Evolutionary conservation across 495 filamentous ascomycete genomes (phyloP).

Genomic region (Penicillium chermesinum): DNA sequence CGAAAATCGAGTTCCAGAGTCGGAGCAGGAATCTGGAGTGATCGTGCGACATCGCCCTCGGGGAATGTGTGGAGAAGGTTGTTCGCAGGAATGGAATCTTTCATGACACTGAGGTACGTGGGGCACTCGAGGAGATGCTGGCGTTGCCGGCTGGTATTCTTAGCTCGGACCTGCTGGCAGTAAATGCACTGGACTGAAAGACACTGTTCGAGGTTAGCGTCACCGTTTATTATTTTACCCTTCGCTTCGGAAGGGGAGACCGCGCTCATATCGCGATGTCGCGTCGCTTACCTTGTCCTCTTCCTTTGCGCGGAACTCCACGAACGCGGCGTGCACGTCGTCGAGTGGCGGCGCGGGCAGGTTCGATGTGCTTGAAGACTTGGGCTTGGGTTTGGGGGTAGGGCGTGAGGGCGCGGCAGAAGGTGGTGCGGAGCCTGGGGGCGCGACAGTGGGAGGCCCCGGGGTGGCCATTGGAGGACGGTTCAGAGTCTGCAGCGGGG

Average conservation of each 20-base stretch:
- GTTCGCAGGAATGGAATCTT: conserved; percentile 54
- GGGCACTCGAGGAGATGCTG: conserved; percentile 52
- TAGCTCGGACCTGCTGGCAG: conserved; percentile 53
- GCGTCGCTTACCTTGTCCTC: conserved; percentile 47
- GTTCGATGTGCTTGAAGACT: conserved; percentile 29
- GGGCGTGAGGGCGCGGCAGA: conserved; percentile 29
- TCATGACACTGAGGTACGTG: conserved; percentile 53
- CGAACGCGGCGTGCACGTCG: conserved; percentile 52
- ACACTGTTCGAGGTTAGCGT: conserved; percentile 33
- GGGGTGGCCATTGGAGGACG: conserved; percentile 38
- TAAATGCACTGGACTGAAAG: conserved; percentile 55
- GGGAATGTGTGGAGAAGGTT: conserved; percentile 53
- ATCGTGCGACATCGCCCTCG: conserved; percentile 49
- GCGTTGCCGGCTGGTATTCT: conserved; percentile 53
- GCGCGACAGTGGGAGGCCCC: conserved; percentile 23
- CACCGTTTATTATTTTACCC: conserved; percentile 1
- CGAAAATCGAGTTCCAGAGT: conserved; percentile 56
- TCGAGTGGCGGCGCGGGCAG: conserved; percentile 45
- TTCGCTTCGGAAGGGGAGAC: background rate
- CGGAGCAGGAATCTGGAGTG: conserved; percentile 51
- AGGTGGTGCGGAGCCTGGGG: conserved; percentile 28
- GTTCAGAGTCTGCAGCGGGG: conserved; percentile 37
- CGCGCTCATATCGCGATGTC: no score
- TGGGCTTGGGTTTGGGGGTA: conserved; percentile 43
- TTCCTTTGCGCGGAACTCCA: conserved; percentile 54